Evolutionary conservation across 2,329 filamentous ascomycete genomes (phyloP), one percentile per base, ranked within the genome.

Genomic region (Aspergillaceae sp.): DNA sequence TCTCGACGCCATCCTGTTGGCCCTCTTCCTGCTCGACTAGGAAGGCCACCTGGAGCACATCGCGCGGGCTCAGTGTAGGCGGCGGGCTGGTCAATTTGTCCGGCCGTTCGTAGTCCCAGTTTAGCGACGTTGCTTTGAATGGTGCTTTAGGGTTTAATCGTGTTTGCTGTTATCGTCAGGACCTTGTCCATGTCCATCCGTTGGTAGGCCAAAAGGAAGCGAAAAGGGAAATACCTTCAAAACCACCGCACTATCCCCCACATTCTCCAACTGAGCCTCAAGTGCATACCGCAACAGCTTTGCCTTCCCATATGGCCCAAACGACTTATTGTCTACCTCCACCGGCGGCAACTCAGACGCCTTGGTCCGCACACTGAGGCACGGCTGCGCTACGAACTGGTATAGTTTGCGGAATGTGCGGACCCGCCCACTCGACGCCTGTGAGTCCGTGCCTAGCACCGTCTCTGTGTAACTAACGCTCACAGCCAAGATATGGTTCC

Each of bases 191-290:
- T 40, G 8, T 32, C 8, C 5, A 9, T 9, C 30, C 8, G 6
- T 5, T 32, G 30, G 5, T 32, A 9, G 30, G 30, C 6, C 30
- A 9, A 32, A 32, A 19, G 19, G 19, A 19, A 19, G 19, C 19
- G 30, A 32, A 32, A 32, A 32, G 8, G 8, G 30, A 32, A 32
- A 32, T 32, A 79, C 76, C 67, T 94, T 87, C 43, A 98, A 75
- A 60, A 86, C 80, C 53, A 97, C 84, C 4, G 82, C 74, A 40
- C 83, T 83, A 63, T 96, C 90, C 41, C 87, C 87, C 61, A 90
- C 86, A 66, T 97, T 98, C 72, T 98, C 92, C 48, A 98, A 69
- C 70, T 98, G 92, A 28, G 91, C 92, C 67, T 98, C 92, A 42
- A 98, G 74, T 9, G 87, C 82, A 78, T 87, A 95, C 46, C 67